These are phyloP conservation scores for Myxozyma melibiosi DNA, from an alignment of 805 yeast species.

Conservation along the genomic window DNA sequence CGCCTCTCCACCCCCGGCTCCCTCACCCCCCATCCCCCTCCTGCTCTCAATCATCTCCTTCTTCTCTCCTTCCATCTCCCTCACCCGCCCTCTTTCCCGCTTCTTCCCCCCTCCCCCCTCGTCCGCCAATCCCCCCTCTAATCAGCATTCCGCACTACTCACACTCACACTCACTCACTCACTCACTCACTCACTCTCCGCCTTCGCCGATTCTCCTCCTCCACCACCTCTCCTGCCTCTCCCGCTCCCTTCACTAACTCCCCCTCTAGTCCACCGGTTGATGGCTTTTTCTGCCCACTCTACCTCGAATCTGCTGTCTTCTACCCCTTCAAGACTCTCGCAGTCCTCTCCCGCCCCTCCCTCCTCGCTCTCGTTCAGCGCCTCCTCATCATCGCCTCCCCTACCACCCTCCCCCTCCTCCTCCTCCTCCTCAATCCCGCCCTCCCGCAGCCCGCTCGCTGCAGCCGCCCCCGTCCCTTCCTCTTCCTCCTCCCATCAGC, in stretches of 20 bases:
- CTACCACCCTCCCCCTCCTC: not conserved
- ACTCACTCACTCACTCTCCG: not conserved
- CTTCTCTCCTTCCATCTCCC: too few species aligned
- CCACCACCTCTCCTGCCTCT: not conserved
- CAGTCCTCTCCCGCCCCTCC: constrained; percentile 6
- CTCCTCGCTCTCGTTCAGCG: not conserved
- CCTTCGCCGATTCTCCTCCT: not conserved
- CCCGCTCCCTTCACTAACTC: not conserved
- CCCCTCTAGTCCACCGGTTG: constrained; percentile 19
- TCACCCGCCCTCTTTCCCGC: not conserved
- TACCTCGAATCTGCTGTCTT: constrained; percentile 1
- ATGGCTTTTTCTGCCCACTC: constrained; percentile 27
- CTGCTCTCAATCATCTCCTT: too few species aligned
- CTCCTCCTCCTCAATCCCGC: not conserved
- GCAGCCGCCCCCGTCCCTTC: not conserved
- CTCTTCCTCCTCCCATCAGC: constrained; percentile 1
- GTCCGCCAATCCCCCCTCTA: not conserved
- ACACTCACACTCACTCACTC: not conserved
- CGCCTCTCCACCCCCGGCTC: not conserved
- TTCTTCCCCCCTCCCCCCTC: not conserved
- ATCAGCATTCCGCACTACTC: not conserved
- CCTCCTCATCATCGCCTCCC: not conserved
- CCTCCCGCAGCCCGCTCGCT: not conserved
- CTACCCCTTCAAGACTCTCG: constrained; percentile 15
- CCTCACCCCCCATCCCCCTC: not conserved